Percentiles rank a stretch among this genome's conserved stretches.
These are phyloP conservation scores for Cantharellus anzutake DNA, from an alignment of 768 basidiomycete species.

Conservation along the genomic window DNA sequence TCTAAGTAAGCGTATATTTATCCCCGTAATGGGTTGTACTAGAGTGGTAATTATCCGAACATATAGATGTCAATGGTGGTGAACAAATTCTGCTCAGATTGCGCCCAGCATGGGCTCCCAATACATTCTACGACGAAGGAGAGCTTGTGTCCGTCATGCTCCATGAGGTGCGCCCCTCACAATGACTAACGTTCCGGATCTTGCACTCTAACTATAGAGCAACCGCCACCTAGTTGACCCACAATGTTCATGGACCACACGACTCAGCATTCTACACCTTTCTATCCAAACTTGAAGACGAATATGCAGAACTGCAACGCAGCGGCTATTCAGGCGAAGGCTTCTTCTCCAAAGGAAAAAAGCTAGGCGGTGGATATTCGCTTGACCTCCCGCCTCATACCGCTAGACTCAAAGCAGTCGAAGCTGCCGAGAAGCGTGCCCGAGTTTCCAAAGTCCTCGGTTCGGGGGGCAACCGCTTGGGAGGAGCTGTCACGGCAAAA, in stretches of 20 bases:
- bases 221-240: slow-evolving; percentile 41
- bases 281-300: slow-evolving; percentile 56
- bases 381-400: slow-evolving; percentile 49
- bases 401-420: slow-evolving; percentile 47
- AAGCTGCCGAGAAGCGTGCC: slow-evolving; percentile 61
- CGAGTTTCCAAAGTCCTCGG: slow-evolving; percentile 27
- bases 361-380: slow-evolving; percentile 46
- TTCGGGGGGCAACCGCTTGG: slow-evolving; percentile 36
- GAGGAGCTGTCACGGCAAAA: slow-evolving; percentile 27
- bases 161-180: slow-evolving; percentile 43
- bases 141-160: slow-evolving; percentile 71
- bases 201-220: neutral
- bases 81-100: slow-evolving; percentile 69
- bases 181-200: neutral
- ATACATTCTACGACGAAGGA: slow-evolving; percentile 57
- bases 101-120: slow-evolving; percentile 45
- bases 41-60: neutral
- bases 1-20: slow-evolving; percentile 8
- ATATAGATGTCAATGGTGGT: slow-evolving; percentile 54
- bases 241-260: slow-evolving; percentile 78
- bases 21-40: neutral
- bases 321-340: slow-evolving; percentile 85
- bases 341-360: slow-evolving; percentile 57
- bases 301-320: slow-evolving; percentile 59
- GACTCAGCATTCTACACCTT: slow-evolving; percentile 69